These are phyloP conservation scores for Diplodia mutila DNA, from an alignment of 2,329 filamentous ascomycete genomes.

Conservation along the genomic window DNA sequence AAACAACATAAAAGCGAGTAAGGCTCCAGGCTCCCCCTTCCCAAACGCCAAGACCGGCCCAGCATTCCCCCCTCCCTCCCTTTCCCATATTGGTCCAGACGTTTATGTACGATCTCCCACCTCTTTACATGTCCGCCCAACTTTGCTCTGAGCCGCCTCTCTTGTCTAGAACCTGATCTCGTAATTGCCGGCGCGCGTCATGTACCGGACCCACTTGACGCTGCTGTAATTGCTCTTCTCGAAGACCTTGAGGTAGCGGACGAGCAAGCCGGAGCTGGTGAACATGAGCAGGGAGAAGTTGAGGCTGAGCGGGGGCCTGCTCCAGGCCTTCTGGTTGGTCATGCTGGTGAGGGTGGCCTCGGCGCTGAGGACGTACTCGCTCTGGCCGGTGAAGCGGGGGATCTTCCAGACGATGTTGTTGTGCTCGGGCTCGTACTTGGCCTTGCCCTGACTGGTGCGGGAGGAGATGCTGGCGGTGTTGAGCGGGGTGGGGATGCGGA, in stretches of 20 bases:
- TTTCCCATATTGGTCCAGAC: not conserved
- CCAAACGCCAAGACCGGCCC: slow-evolving; percentile 2
- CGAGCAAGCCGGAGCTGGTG: slow-evolving; percentile 87
- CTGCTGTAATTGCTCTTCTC: slow-evolving; percentile 99
- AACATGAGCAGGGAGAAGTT: slow-evolving; percentile 98
- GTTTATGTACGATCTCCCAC: not conserved
- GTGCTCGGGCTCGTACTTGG: slow-evolving; percentile 96
- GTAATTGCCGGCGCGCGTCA: slow-evolving; percentile 97
- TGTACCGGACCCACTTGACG: slow-evolving; percentile 99
- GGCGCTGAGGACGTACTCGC: slow-evolving; percentile 91
- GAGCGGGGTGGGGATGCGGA: slow-evolving; percentile 91
- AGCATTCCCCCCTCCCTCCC: not conserved
- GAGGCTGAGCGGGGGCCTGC: slow-evolving; percentile 85
- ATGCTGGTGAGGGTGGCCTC: slow-evolving; percentile 93
- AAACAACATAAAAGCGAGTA: not conserved
- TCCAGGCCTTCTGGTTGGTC: slow-evolving; percentile 98
- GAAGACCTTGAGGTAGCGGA: slow-evolving; percentile 96
- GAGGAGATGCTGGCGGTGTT: slow-evolving; percentile 95
- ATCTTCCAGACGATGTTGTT: slow-evolving; percentile 99
- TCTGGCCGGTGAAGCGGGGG: slow-evolving; percentile 95
- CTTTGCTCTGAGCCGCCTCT: not conserved
- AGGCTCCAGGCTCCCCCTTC: slow-evolving; percentile 3
- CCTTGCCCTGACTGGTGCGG: slow-evolving; percentile 92
- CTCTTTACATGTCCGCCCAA: not conserved
- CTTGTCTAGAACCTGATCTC: slow-evolving; percentile 74